A percentile compares a stretch with the other conserved stretches of the same genome.
phyloP scores from a whole-genome alignment of 345 rosid species.

The Eutrema japonicum region DNA sequence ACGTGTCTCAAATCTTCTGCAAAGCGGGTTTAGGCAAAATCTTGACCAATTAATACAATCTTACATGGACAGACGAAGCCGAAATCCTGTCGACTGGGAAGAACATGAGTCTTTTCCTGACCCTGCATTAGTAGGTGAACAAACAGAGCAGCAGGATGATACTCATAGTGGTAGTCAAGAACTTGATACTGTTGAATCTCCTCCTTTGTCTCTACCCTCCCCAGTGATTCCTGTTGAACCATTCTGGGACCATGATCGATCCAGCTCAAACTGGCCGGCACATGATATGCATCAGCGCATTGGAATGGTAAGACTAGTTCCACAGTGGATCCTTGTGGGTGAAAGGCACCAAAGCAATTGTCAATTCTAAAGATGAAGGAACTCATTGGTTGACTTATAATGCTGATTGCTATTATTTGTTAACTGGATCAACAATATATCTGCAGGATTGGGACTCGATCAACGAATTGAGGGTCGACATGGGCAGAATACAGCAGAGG shows the following conservation, averaged over 20 bases:
- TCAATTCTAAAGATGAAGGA: background rate
- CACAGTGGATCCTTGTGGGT: background rate
- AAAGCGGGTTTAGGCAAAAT: slow-evolving; percentile 84
- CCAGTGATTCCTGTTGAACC: slow-evolving; percentile 55
- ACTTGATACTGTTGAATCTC: slow-evolving; percentile 50
- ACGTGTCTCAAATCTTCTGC: slow-evolving; percentile 92
- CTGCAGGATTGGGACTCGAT: slow-evolving; percentile 82
- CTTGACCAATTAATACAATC: slow-evolving; percentile 87
- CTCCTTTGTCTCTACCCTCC: slow-evolving; percentile 55
- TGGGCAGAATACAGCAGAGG: slow-evolving; percentile 92
- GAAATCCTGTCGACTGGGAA: slow-evolving; percentile 67
- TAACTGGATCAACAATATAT: slow-evolving; percentile 27
- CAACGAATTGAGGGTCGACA: slow-evolving; percentile 84
- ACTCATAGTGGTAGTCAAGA: slow-evolving; percentile 56
- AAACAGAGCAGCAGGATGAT: slow-evolving; percentile 57
- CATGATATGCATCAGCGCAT: slow-evolving; percentile 68
- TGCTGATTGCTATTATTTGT: background rate
- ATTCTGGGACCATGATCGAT: slow-evolving; percentile 69
- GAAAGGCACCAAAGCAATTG: background rate
- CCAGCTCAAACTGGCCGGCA: slow-evolving; percentile 61
- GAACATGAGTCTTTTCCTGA: slow-evolving; percentile 59
- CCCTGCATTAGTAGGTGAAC: slow-evolving; percentile 53
- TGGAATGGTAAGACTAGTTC: slow-evolving; percentile 65
- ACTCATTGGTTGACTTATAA: slow-evolving; percentile 1
- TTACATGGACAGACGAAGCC: slow-evolving; percentile 86